These are phyloP conservation scores for Colletotrichum sp. DNA, from an alignment of 2,329 filamentous ascomycete genomes.

Conservation along the genomic window DNA sequence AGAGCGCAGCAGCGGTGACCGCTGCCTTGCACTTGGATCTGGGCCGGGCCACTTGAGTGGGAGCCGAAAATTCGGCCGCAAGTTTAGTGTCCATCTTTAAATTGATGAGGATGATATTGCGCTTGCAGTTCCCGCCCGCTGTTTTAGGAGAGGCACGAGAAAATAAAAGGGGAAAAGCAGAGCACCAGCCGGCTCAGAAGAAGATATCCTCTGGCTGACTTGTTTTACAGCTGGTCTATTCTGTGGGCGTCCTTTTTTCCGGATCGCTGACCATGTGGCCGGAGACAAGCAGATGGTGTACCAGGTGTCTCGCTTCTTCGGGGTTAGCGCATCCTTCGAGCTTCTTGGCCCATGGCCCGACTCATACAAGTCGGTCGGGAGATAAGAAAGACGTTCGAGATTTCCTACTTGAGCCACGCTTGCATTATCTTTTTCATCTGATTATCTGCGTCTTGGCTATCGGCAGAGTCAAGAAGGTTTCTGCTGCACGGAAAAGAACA, in stretches of 20 bases:
- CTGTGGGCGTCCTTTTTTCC: background rate
- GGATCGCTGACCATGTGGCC: constrained; percentile 11
- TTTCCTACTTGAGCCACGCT: background rate
- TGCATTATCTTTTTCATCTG: constrained; percentile 7
- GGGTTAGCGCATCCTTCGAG: constrained; percentile 1
- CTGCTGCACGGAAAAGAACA: background rate
- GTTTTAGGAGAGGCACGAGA: background rate
- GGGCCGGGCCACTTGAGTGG: background rate
- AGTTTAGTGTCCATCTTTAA: background rate
- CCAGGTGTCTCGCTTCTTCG: constrained; percentile 5
- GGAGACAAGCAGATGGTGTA: background rate
- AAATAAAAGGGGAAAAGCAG: background rate
- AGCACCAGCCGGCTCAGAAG: background rate
- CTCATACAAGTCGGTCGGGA: background rate
- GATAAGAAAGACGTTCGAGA: constrained; percentile 9
- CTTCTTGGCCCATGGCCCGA: background rate
- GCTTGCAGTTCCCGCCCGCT: background rate
- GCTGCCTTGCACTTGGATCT: background rate
- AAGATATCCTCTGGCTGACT: background rate
- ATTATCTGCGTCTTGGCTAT: background rate
- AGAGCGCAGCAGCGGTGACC: background rate
- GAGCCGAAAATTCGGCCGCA: background rate
- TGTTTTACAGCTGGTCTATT: background rate
- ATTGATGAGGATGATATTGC: background rate
- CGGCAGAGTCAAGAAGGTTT: background rate